Conservation (phyloP, 306 rosid species). For the Inga laurina region DNA sequence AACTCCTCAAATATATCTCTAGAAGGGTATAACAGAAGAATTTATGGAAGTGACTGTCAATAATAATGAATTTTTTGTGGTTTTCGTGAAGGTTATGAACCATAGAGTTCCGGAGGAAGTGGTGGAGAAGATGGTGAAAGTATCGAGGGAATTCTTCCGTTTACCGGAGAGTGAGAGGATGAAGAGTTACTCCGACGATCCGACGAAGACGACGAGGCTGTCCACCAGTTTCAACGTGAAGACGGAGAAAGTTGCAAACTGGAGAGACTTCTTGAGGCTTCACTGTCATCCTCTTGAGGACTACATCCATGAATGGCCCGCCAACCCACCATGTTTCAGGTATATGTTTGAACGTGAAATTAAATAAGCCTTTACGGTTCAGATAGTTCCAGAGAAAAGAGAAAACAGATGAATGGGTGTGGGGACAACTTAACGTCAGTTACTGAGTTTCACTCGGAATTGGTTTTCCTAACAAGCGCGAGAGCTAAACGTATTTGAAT, state of each 20-base stretch:
- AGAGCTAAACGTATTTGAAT: too few relatives aligned
- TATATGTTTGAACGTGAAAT: not conserved
- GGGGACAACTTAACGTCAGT: not conserved
- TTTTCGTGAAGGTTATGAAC: conserved; percentile 48
- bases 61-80: not conserved
- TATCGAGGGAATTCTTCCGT: conserved; percentile 58
- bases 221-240: conserved; percentile 84
- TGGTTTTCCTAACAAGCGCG: too few relatives aligned
- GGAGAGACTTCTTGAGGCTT: conserved; percentile 91
- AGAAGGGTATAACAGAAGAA: too few relatives aligned
- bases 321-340: conserved; percentile 76
- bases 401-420: not conserved
- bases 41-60: not conserved
- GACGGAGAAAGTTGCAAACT: conserved; percentile 69
- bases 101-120: conserved; percentile 59
- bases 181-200: conserved; percentile 79
- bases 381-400: not conserved
- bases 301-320: conserved; percentile 75
- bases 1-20: too few relatives aligned
- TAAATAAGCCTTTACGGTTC: not conserved
- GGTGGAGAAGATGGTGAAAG: conserved; percentile 48
- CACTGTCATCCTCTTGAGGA: conserved; percentile 76
- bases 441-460: not conserved
- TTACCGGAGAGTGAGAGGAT: conserved; percentile 73
- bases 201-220: conserved; percentile 71